These are phyloP conservation scores for Fusarium burgessii DNA, from an alignment of 2,329 filamentous ascomycete species.

Conservation along the genomic window DNA sequence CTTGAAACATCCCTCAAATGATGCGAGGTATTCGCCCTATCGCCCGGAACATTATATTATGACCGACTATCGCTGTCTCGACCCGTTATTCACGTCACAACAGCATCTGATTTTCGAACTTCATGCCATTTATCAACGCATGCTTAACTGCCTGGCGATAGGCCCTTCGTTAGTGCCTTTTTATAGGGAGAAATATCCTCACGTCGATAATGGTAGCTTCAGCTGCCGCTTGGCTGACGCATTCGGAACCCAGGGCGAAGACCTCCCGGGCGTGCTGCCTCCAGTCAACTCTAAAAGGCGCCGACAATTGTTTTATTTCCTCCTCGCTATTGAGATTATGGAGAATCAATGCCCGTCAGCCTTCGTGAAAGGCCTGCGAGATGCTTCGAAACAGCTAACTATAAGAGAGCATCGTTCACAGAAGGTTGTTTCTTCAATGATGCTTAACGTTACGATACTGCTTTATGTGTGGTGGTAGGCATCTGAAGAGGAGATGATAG, in stretches of 20 bases:
- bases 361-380: background rate
- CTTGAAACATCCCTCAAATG: background rate
- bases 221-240: background rate
- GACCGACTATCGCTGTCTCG: background rate
- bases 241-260: background rate
- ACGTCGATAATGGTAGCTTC: background rate
- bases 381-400: background rate
- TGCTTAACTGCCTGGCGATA: background rate
- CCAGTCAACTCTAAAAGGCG: rapidly evolving
- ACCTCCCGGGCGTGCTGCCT: background rate
- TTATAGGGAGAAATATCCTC: background rate
- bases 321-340: background rate
- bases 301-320: background rate
- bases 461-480: background rate
- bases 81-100: background rate
- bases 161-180: background rate
- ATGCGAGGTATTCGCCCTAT: too few species aligned
- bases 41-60: too few species aligned
- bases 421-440: too few species aligned
- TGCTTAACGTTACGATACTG: too few species aligned
- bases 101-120: background rate
- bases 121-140: background rate
- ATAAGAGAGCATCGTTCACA: background rate
- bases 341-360: background rate
- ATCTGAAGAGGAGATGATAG: background rate